Evolutionary conservation across 2,329 filamentous ascomycete genomes (phyloP).

Genomic region (Shiraia sp.): DNA sequence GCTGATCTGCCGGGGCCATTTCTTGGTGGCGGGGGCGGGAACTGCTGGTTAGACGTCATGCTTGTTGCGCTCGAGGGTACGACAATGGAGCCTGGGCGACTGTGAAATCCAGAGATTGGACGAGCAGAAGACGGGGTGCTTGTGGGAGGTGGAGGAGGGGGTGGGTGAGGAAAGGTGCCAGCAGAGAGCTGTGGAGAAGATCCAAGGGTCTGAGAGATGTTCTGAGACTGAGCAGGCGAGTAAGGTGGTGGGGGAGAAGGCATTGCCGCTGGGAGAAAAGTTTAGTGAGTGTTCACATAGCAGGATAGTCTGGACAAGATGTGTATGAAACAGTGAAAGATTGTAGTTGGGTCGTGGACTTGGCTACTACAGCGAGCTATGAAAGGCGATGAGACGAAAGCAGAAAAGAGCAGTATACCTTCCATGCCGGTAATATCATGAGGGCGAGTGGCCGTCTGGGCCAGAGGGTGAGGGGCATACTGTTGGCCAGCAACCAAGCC

Average conservation of each 20-base stretch:
- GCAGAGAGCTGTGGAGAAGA: slow-evolving; percentile 44
- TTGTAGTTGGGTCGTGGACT: too few species aligned
- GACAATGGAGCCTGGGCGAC: slow-evolving; percentile 35
- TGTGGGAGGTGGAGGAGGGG: slow-evolving; percentile 27
- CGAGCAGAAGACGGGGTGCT: slow-evolving; percentile 33
- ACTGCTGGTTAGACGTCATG: slow-evolving; percentile 38
- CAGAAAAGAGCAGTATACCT: too few species aligned
- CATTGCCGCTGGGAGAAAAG: slow-evolving; percentile 48
- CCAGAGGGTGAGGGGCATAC: slow-evolving; percentile 41
- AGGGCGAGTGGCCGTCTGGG: slow-evolving; percentile 33
- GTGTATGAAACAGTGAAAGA: slow-evolving; percentile 1
- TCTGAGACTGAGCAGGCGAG: slow-evolving; percentile 49
- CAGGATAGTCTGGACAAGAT: not conserved
- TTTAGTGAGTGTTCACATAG: slow-evolving; percentile 3
- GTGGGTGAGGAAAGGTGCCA: slow-evolving; percentile 45
- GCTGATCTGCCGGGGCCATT: slow-evolving; percentile 40
- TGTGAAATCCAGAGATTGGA: slow-evolving; percentile 36
- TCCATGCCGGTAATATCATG: slow-evolving; percentile 54
- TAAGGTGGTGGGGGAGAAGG: slow-evolving; percentile 56
- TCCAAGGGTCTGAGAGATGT: slow-evolving; percentile 36
- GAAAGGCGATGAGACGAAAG: too few species aligned
- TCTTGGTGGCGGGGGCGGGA: slow-evolving; percentile 46
- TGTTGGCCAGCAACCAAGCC: slow-evolving; percentile 44
- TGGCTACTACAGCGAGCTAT: too few species aligned
- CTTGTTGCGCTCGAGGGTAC: slow-evolving; percentile 43